A percentile compares a stretch with the other conserved stretches of the same genome.
Evolutionary conservation across 805 yeast genomes (phyloP).

Genomic region (Yamadazyma endophytica): DNA sequence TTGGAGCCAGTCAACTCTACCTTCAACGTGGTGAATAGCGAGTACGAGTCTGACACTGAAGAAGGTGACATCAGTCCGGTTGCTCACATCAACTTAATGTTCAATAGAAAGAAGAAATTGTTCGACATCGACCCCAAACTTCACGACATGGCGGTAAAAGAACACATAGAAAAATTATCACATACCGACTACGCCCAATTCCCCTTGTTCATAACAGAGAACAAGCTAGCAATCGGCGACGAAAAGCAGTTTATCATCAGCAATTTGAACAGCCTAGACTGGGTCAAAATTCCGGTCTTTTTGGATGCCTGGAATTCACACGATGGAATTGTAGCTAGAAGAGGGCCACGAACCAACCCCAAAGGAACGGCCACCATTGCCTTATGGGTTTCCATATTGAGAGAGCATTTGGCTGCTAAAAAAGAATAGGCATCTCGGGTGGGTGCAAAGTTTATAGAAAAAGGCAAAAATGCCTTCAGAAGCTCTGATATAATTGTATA

Average conservation of each 20-base stretch:
- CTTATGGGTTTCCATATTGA: constrained; percentile 43
- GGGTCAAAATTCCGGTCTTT: constrained; percentile 76
- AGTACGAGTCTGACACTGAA: constrained; percentile 11
- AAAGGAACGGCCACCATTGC: constrained; percentile 50
- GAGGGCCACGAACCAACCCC: constrained; percentile 50
- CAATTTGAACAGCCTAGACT: constrained; percentile 58
- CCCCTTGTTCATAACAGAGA: constrained; percentile 25
- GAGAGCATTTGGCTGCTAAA: constrained; percentile 18
- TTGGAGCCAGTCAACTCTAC: constrained; percentile 1
- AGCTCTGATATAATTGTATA: neutral
- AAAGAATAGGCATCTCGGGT: no score
- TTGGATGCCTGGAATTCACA: constrained; percentile 77
- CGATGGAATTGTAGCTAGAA: constrained; percentile 79
- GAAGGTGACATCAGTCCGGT: constrained; percentile 7
- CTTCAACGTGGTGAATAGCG: constrained; percentile 8
- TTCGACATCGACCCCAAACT: constrained; percentile 18
- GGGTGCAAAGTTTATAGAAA: no score
- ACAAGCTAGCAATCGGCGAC: constrained; percentile 29
- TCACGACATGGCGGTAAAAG: constrained; percentile 19
- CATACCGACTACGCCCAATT: constrained; percentile 14
- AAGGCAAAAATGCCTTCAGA: no score
- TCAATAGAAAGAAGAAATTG: constrained; percentile 10
- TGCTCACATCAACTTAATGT: constrained; percentile 11
- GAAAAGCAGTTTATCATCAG: constrained; percentile 40
- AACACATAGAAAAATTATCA: constrained; percentile 14